Base-by-base conservation (phyloP, 2,329 filamentous ascomycete genomes). In the Raffaelea albimanens region DNA sequence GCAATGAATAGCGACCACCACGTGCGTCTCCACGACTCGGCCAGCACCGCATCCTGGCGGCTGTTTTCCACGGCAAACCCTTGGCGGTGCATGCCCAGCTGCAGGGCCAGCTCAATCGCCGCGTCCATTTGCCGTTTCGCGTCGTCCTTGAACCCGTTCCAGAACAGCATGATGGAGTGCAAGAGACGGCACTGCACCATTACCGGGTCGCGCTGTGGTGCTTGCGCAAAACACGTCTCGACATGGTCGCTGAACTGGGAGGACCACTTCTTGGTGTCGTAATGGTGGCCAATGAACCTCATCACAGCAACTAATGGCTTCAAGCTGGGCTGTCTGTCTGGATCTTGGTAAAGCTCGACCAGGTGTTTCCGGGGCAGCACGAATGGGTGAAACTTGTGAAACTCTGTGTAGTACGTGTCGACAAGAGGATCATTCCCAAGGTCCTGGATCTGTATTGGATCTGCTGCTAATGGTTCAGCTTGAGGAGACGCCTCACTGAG, bases 1-100 rank as follows among this genome's bases (percentile, higher is more conserved):
- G 78, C 65, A 5, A 78, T 70, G 55, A 76, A 84, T 36, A 87
- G 58, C 56, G 78, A 76, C 83, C 83, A 87, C 83, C 83, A 87
- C 1, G 82, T 87, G 39, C 83, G 70, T 44, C 83, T 72, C 68
- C 80, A 73, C 52, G 72, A 77, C 57, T 87, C 83, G 36, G 75
- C 71, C 19, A 68, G 43, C 0, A 65, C 55, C 1, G 69, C 60
- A 48, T 80, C 70, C 0, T 72, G 68, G 19, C 66, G 62, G n/a
- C n/a, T n/a, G n/a, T n/a, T n/a, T n/a, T n/a, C n/a, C n/a, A n/a
- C n/a, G n/a, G n/a, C n/a, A n/a, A n/a, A n/a, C n/a, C n/a, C n/a
- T n/a, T n/a, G n/a, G 1, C 66, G 69, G 48, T 84, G 71, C 68
- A 87, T 72, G 2, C 77, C 74, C 2, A 86, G 60, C 5, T 78